Base-by-base conservation (phyloP, 2,329 filamentous ascomycete genomes). In the Coleophoma cylindrospora region DNA sequence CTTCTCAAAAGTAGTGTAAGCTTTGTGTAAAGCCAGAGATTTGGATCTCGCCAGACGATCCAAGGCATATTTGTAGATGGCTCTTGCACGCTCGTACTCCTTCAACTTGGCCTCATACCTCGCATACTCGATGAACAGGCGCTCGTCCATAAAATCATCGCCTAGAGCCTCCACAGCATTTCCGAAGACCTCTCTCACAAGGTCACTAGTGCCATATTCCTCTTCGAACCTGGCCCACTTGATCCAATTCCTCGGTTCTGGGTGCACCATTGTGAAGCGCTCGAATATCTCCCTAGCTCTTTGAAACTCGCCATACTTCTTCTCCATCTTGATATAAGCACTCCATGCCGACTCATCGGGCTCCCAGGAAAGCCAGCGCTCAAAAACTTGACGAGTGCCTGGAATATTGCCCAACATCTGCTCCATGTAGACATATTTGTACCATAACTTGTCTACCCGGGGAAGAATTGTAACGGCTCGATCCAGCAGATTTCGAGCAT, bases 401-500 rank as follows among this genome's bases (percentile, higher is more conserved):
- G 91, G 84, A 45, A 99, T 85, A 63, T 99, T 96, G 7, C 91
- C 91, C 49, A 99, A 79, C 71, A 92, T 97, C 77, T 99, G 94
- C 73, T 97, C 92, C 87, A 96, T 95, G 68, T 95, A 96, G 22
- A 95, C 90, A 74, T 96, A 99, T 68, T 97, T 97, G 75, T 96
- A 99, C 94, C 94, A 99, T 34, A 99, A 74, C 76, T 97, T 97
- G 67, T 97, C 91, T 38, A 97, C 82, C 50, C 94, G 79, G 5
- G 94, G 94, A 37, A 96, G 74, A 50, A 95, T 89, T 1, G 91
- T 91, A 48, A 97, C 89, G n/a, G 94, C 91, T 49, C 94, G 86
- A 67, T 99, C 94, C 47, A 99, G 81, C 47, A 99, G 71, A 66
- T 99, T 99, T 51, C 94, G 79, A 34, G 94, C 91, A 77, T 97